Conservation (phyloP, 2,329 filamentous ascomycete genomes). For the Drechslera avenae region DNA sequence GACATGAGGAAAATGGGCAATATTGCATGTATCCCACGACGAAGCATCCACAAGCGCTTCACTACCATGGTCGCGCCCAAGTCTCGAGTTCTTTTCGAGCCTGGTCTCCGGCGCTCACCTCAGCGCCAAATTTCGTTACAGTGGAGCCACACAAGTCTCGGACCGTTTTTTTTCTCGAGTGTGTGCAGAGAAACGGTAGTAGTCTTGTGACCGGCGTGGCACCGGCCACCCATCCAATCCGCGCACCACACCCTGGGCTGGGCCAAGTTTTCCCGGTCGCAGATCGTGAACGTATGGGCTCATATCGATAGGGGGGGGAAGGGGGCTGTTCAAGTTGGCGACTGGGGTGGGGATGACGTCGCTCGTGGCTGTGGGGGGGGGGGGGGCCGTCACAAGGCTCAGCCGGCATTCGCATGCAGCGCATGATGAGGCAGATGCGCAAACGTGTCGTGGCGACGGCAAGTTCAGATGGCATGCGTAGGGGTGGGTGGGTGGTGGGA, state of each 20-base stretch:
- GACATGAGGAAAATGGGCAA: no score
- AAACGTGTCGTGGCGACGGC: not conserved
- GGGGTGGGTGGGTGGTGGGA: not conserved
- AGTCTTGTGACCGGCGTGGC: slow-evolving; percentile 20
- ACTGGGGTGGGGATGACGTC: slow-evolving; percentile 21
- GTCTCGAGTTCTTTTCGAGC: no score
- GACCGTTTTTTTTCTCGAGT: slow-evolving; percentile 12
- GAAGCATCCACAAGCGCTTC: no score
- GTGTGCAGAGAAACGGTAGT: no score
- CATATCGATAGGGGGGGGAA: slow-evolving; percentile 5
- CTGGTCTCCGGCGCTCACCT: no score
- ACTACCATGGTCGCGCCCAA: not conserved
- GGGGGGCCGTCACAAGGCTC: not conserved
- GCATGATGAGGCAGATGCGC: not conserved
- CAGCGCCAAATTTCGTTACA: slow-evolving; percentile 5
- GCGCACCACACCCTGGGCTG: no score
- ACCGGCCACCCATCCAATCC: slow-evolving; percentile 18
- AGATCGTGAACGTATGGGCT: slow-evolving; percentile 2
- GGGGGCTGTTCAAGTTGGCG: no score
- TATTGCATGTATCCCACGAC: no score
- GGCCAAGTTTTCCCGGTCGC: not conserved
- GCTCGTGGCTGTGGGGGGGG: slow-evolving; percentile 10
- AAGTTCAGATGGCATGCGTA: slow-evolving; percentile 11
- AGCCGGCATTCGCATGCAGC: slow-evolving; percentile 15
- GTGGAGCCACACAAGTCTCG: slow-evolving; percentile 15